These are phyloP conservation scores for Hyaloscypha finlandica DNA, from an alignment of 495 filamentous ascomycete genomes.

Conservation along the genomic window DNA sequence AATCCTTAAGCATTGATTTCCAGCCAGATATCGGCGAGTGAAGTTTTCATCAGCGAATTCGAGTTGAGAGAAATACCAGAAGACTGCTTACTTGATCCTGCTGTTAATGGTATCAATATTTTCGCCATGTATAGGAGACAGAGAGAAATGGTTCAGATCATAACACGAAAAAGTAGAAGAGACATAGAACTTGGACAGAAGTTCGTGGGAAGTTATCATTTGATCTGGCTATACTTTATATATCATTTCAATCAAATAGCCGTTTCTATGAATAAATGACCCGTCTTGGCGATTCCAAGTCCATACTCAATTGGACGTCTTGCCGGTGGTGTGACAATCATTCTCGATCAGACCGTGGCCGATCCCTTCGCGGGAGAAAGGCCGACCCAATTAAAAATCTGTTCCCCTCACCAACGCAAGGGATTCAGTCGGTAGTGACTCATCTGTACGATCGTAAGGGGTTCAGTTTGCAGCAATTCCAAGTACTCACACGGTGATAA, in stretches of 20 bases:
- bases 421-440: neutral
- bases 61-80: neutral
- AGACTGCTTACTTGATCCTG: neutral
- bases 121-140: neutral
- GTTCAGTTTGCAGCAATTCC: neutral
- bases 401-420: neutral
- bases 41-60: neutral
- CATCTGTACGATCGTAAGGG: neutral
- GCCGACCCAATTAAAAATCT: neutral
- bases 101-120: neutral
- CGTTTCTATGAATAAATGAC: neutral
- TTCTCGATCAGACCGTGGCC: too few species aligned
- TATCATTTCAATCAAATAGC: neutral
- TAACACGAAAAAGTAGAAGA: neutral
- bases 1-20: constrained; percentile 10
- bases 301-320: neutral
- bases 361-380: neutral
- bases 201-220: neutral
- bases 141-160: neutral
- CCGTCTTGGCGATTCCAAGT: neutral
- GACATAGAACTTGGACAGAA: neutral
- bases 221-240: neutral
- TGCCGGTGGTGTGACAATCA: neutral
- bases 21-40: constrained; percentile 8
- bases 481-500: neutral